These are phyloP conservation scores for Cercospora canescens DNA, from an alignment of 2,329 filamentous ascomycete genomes.

Conservation along the genomic window DNA sequence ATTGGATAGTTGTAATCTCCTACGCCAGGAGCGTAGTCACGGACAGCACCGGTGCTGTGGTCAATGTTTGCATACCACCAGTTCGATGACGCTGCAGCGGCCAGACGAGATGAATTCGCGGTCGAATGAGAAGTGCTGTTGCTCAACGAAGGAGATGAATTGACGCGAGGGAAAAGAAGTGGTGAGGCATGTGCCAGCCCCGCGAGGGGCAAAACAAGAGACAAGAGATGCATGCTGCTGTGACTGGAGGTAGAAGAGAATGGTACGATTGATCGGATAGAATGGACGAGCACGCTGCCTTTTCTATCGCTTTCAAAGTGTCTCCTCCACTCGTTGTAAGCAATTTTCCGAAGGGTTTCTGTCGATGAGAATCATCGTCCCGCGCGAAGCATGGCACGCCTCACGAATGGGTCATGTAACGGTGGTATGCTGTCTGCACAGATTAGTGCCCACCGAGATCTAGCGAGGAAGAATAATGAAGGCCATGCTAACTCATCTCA, in stretches of 20 bases:
- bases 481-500: background rate
- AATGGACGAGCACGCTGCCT: background rate
- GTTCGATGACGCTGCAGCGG: background rate
- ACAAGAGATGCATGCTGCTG: background rate
- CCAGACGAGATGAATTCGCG: background rate
- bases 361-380: background rate
- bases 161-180: background rate
- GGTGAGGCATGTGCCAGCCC: background rate
- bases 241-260: background rate
- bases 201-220: background rate
- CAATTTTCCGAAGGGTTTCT: background rate
- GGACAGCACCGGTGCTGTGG: constrained; percentile 13
- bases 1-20: background rate
- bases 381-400: background rate
- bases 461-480: background rate
- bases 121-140: background rate
- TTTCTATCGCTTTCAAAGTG: background rate
- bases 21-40: constrained; percentile 17
- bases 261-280: background rate
- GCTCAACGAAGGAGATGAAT: background rate
- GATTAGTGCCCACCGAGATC: background rate
- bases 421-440: background rate
- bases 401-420: background rate
- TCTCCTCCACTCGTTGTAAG: background rate
- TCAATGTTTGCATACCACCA: constrained; percentile 21